These are phyloP conservation scores for Plasmodiophora brassicae DNA, from an alignment of 208 protist species.

Conservation along the genomic window DNA sequence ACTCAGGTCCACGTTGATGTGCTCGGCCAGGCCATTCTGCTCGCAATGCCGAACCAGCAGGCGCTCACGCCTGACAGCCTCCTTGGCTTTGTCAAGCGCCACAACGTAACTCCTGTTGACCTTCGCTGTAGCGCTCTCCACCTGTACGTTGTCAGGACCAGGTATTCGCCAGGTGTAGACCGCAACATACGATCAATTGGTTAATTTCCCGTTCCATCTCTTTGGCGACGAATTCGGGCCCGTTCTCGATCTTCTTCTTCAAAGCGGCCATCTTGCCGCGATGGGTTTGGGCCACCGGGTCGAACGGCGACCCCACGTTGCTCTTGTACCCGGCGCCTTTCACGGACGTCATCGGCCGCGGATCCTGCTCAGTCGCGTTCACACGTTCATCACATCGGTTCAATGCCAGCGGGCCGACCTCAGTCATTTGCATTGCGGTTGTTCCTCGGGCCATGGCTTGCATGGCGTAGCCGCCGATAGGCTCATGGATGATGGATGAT, in stretches of 20 bases:
- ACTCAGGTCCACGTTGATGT: slow-evolving; percentile 88
- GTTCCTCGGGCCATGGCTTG: not conserved
- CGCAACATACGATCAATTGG: not conserved
- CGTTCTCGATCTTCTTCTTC: slow-evolving; percentile 12
- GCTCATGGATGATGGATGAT: not conserved
- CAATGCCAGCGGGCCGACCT: not conserved
- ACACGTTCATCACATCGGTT: not conserved
- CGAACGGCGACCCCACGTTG: not conserved
- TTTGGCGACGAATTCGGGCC: slow-evolving; percentile 9
- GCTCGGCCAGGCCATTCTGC: slow-evolving; percentile 65
- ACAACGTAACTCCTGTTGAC: slow-evolving; percentile 67
- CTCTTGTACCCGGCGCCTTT: slow-evolving; percentile 35
- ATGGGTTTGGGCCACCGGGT: not conserved
- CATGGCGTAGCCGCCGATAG: not conserved
- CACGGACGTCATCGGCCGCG: slow-evolving; percentile 32
- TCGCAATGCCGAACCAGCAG: slow-evolving; percentile 79
- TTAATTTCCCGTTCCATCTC: not conserved
- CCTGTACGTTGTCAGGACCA: not conserved
- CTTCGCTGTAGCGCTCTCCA: slow-evolving; percentile 6
- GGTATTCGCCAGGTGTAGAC: not conserved
- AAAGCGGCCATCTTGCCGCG: not conserved
- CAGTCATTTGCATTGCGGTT: not conserved
- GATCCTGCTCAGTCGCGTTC: not conserved
- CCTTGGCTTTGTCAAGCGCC: slow-evolving; percentile 87
- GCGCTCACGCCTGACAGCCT: slow-evolving; percentile 81